Base-by-base conservation (phyloP, 1,284 basidiomycete genomes). In the Termitomyces sp. region DNA sequence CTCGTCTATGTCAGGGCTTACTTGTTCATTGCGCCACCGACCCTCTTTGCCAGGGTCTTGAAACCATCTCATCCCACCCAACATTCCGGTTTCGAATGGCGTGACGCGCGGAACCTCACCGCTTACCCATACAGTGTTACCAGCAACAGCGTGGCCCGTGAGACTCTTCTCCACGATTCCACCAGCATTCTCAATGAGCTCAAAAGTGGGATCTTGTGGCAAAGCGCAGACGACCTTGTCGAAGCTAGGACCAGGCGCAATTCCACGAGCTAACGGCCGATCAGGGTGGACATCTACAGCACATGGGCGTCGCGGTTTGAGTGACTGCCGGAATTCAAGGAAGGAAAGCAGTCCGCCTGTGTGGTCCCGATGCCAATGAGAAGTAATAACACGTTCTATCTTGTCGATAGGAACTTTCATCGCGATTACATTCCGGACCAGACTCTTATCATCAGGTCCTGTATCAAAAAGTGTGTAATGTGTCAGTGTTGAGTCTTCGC, bases 291-390 rank as follows among this genome's bases (percentile, higher is more conserved):
- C 72, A 66, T 92, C 90, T 17, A 88, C 79, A 50, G 76, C 64
- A 59, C 84, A 81, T 26, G 51, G 55, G 5, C 28, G 60, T 12
- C 26, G 36, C 13, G 54, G 43, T 12, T 49, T 6, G 9, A 41
- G 40, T 31, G 55, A 31, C n/a, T 60, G 55, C 9, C 45, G 76
- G 55, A 78, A 66, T 40, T 73, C 68, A 4, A 89, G 73, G 61
- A 84, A 86, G 39, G 81, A 82, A 57, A 81, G 77, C 41, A 89
- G 70, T 6, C 88, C 84, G 52, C 86, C 89, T 13, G 88, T 89
- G 70, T 93, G 90, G 65, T 93, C 91, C 47, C 80, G 75, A 67
- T 92, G 90, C 90, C 90, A 93, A 67, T 93, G 91, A 1, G 88
- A 90, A 12, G 85, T 78, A 19, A 91, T 73, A 40, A 92, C 73